Evolutionary conservation across 2,329 filamentous ascomycete species (phyloP), one percentile per base, ranked within the genome.

Genomic region (Metarhizium anisopliae): DNA sequence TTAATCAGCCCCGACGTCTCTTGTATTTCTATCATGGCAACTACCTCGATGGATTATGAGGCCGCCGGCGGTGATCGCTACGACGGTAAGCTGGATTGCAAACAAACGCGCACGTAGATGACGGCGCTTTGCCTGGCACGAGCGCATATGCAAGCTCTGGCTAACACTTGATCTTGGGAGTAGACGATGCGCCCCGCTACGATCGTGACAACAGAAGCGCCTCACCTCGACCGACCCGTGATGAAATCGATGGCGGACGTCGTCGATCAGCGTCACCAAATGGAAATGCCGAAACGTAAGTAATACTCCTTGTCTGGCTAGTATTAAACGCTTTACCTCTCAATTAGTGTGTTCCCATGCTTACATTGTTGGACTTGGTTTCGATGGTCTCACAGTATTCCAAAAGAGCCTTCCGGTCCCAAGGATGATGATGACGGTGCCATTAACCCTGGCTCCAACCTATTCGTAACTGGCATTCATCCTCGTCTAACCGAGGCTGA

Each of bases 391-490:
- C 50, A 14, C 55, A 77, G 76, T 64, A 73, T 72, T 58, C 71
- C 75, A 56, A 83, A 83, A 67, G 81, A 80, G 55, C 76, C 79
- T 50, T 76, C 77, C 56, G 77, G 74, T 61, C 70, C 71, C 58
- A 72, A 70, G 60, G 76, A 77, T 45, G 90, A 83, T 59, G 90
- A 95, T 64, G 87, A 90, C 66, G 88, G 87, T 64, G 87, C 92
- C 60, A 71, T 88, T 68, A 99, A 99, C 76, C 89, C 91, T 60
- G 94, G 94, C 64, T 96, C 94, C 63, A 99, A 99, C 78, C 87
- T 99, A 58, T 99, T 99, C 72, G 94, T 99, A 63, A 99, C 94
- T 61, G 94, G 94, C 65, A 99, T 99, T 63, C 91, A 97, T 72
- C 94, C 94, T 56, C 89, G 89, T 66, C 83, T 99, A 62, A 86